These are phyloP conservation scores for Inga oerstediana DNA, from an alignment of 306 rosid species.

Conservation along the genomic window DNA sequence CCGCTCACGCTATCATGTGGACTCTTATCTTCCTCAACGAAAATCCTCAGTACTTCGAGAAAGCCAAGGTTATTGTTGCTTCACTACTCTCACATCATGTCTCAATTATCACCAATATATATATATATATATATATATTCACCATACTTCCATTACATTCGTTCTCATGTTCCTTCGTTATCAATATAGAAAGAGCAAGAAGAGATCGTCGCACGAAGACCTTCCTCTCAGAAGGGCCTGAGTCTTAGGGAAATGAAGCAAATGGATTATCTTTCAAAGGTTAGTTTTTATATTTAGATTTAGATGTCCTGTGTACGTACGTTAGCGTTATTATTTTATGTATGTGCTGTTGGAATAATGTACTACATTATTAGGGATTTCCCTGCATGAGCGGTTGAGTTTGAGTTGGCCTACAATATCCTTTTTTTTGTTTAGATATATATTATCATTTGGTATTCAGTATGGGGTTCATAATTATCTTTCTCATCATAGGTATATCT, in stretches of 20 bases:
- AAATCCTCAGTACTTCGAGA: slow-evolving; percentile 48
- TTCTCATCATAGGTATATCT: too few relatives aligned
- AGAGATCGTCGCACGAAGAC: slow-evolving; percentile 47
- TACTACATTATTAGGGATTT: background rate
- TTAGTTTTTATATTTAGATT: background rate
- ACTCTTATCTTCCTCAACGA: slow-evolving; percentile 55
- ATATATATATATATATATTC: too few relatives aligned
- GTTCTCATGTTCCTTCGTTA: background rate
- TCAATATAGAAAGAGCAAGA: slow-evolving; percentile 63
- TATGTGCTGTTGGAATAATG: too few relatives aligned
- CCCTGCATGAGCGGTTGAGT: background rate
- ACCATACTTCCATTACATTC: too few relatives aligned
- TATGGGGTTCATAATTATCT: too few relatives aligned
- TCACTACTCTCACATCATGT: background rate
- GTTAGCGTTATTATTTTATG: background rate
- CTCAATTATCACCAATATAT: too few relatives aligned
- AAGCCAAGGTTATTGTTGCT: slow-evolving; percentile 51
- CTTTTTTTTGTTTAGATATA: too few relatives aligned
- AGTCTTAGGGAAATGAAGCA: slow-evolving; percentile 54
- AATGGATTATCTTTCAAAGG: slow-evolving; percentile 69
- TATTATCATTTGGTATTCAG: too few relatives aligned
- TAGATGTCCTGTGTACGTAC: background rate
- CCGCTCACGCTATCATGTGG: slow-evolving; percentile 82
- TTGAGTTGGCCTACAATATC: too few relatives aligned
- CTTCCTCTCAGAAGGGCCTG: slow-evolving; percentile 51